phyloP scores from a whole-genome alignment of 192 early-diverging fungal genomes.

The Piromyces finnis region DNA sequence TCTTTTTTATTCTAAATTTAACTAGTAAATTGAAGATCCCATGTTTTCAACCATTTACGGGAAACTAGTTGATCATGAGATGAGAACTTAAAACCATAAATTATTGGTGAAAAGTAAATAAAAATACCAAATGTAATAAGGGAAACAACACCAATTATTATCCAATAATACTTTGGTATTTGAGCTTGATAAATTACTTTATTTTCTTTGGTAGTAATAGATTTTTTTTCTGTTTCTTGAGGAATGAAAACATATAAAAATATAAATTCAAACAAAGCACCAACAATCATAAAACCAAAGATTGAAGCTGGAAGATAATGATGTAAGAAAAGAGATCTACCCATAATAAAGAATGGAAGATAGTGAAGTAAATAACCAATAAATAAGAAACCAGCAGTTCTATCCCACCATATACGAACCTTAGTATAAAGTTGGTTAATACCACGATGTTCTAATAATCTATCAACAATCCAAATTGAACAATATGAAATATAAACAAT shows the following conservation, averaged over 20 bases:
- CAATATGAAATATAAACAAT: conserved; percentile 33
- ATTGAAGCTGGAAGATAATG: conserved; percentile 84
- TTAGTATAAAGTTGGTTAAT: conserved; percentile 29
- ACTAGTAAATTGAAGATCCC: conserved; percentile 69
- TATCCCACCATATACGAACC: conserved; percentile 18
- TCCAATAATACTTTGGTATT: conserved; percentile 6
- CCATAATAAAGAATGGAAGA: conserved; percentile 83
- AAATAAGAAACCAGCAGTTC: conserved; percentile 56
- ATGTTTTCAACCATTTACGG: conserved; percentile 54
- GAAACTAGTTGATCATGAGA: conserved; percentile 30
- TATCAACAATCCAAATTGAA: conserved; percentile 45
- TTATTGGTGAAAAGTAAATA: conserved; percentile 64
- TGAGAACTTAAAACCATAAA: conserved; percentile 61
- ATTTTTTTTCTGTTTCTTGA: neutral
- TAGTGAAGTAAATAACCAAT: conserved; percentile 75
- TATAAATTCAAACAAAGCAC: conserved; percentile 62
- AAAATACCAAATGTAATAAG: conserved; percentile 36
- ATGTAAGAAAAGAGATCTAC: conserved; percentile 80
- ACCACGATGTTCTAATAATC: conserved; percentile 51
- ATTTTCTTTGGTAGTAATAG: neutral
- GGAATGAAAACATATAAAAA: conserved; percentile 8
- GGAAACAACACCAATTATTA: conserved; percentile 17
- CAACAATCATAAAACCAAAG: conserved; percentile 56
- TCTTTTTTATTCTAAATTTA: neutral
- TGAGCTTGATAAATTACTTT: neutral